Conservation (phyloP, 2,329 filamentous ascomycete species). For the Colletotrichum caudatum region DNA sequence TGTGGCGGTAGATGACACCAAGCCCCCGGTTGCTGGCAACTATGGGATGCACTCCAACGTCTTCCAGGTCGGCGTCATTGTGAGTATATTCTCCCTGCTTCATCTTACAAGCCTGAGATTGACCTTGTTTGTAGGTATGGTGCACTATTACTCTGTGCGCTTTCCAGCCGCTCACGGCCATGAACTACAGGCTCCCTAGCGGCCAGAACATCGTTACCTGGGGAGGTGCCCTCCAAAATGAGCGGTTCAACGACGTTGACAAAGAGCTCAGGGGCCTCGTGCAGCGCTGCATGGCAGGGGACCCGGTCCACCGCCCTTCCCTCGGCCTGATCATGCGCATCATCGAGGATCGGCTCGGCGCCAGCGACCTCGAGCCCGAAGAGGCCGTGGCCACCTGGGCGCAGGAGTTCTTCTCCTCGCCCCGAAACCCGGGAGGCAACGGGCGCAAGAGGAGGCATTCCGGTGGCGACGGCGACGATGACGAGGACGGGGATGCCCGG, state of each 20-base stretch:
- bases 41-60: conserved; percentile 43
- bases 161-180: background rate
- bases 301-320: conserved; percentile 46
- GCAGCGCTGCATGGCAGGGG: conserved; percentile 45
- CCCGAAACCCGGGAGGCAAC: background rate
- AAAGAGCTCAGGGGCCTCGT: conserved; percentile 44
- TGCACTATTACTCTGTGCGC: conserved; percentile 33
- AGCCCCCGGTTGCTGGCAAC: conserved; percentile 41
- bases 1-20: background rate
- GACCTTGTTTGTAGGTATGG: conserved; percentile 37
- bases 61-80: conserved; percentile 42
- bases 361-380: conserved; percentile 30
- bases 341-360: conserved; percentile 43
- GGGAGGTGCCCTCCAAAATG: conserved; percentile 30
- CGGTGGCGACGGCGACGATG: background rate
- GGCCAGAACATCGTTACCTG: conserved; percentile 21
- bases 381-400: conserved; percentile 41
- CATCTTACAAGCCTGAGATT: background rate
- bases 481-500: background rate
- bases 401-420: conserved; percentile 24
- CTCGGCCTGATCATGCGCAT: conserved; percentile 43
- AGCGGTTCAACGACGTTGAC: conserved; percentile 42
- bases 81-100: background rate
- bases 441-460: background rate
- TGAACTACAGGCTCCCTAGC: background rate